Evolutionary conservation across 2,329 filamentous ascomycete genomes (phyloP).

Genomic region (Verticillium longisporum): DNA sequence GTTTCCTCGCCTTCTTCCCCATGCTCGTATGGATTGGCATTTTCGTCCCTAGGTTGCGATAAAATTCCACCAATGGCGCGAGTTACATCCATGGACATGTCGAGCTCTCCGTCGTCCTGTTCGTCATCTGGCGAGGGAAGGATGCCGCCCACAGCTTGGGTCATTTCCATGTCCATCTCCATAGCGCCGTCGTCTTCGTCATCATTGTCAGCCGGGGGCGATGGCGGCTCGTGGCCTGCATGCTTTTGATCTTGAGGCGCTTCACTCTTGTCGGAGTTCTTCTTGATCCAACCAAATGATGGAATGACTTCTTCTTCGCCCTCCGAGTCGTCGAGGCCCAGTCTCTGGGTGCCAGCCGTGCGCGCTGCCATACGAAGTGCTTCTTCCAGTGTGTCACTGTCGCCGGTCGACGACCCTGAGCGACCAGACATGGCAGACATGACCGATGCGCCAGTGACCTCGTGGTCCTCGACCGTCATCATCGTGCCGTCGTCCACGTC

Average conservation of each 20-base stretch:
- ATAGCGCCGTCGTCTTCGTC: slow-evolving; percentile 32
- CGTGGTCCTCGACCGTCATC: slow-evolving; percentile 76
- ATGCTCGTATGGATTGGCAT: not conserved
- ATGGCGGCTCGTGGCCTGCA: not conserved
- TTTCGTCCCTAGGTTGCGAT: slow-evolving; percentile 10
- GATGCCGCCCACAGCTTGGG: slow-evolving; percentile 48
- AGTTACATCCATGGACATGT: slow-evolving; percentile 94
- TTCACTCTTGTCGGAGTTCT: slow-evolving; percentile 19
- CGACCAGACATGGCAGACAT: slow-evolving; percentile 57
- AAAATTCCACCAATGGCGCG: slow-evolving; percentile 75
- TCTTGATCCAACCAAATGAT: slow-evolving; percentile 69
- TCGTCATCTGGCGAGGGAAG: slow-evolving; percentile 40
- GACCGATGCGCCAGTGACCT: slow-evolving; percentile 63
- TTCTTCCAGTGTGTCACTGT: slow-evolving; percentile 66
- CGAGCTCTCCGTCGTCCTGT: slow-evolving; percentile 56
- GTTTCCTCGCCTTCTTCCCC: not conserved
- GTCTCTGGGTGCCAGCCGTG: slow-evolving; percentile 65
- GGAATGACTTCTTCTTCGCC: slow-evolving; percentile 65
- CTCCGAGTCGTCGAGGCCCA: slow-evolving; percentile 42
- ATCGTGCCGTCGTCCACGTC: slow-evolving; percentile 71
- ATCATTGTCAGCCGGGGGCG: not conserved
- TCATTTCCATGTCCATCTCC: slow-evolving; percentile 51
- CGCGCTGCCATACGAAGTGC: slow-evolving; percentile 69
- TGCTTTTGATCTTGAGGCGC: slow-evolving; percentile 6
- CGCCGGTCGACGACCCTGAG: slow-evolving; percentile 44